Evolutionary conservation across 306 rosid species (phyloP).

Genomic region (Rosa multiflora): DNA sequence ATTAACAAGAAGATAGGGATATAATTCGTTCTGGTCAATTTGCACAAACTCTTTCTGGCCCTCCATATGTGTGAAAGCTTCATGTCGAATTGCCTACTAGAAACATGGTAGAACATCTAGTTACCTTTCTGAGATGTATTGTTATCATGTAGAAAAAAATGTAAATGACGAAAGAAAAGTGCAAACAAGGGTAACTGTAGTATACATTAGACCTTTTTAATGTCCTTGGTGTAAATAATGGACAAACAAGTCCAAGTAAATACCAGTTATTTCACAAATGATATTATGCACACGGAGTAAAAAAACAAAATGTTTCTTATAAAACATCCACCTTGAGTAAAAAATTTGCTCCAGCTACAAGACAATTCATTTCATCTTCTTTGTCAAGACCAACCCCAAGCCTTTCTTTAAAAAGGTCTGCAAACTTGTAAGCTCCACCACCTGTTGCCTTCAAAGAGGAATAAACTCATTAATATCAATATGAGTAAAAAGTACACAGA

Average conservation of each 20-base stretch:
- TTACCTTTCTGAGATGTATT: constrained; percentile 25
- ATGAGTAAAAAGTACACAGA: background rate
- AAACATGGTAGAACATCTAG: constrained; percentile 46
- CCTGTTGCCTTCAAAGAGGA: constrained; percentile 87
- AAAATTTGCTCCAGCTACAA: constrained; percentile 97
- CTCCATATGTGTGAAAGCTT: constrained; percentile 99
- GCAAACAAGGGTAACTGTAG: background rate
- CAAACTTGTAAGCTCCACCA: constrained; percentile 96
- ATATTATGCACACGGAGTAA: background rate
- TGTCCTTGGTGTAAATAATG: background rate
- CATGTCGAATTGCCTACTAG: constrained; percentile 99
- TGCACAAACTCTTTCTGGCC: constrained; percentile 93
- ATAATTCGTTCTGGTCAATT: constrained; percentile 86
- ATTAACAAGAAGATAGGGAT: constrained; percentile 95
- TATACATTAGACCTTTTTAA: background rate
- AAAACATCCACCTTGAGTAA: constrained; percentile 77
- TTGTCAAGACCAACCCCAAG: constrained; percentile 97
- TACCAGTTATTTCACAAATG: background rate
- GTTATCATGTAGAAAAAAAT: constrained; percentile 12
- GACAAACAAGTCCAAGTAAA: background rate
- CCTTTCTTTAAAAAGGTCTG: constrained; percentile 95
- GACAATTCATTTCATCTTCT: constrained; percentile 98
- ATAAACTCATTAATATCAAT: constrained; percentile 15
- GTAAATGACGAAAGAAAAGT: background rate
- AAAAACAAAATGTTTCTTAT: constrained; percentile 13